A percentile compares a stretch with the other conserved stretches of the same genome.
phyloP scores from a whole-genome alignment of 768 basidiomycete genomes.

The Hericium coralloides region DNA sequence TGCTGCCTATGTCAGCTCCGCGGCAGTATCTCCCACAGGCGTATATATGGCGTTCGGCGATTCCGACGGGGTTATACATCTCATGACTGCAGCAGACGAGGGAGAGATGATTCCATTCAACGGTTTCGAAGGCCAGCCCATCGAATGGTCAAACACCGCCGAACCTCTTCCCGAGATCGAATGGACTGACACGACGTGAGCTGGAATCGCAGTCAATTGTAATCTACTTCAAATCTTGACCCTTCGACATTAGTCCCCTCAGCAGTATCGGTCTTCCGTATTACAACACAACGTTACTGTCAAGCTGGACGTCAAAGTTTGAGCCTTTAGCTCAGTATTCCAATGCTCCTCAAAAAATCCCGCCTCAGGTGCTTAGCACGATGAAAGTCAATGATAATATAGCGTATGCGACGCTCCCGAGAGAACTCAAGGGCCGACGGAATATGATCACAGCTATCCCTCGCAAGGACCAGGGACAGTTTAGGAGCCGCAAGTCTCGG shows the following conservation, averaged over 20 bases:
- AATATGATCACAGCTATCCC: constrained; percentile 56
- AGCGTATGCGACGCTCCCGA: constrained; percentile 82
- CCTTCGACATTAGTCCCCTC: constrained; percentile 52
- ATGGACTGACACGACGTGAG: constrained; percentile 82
- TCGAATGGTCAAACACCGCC: constrained; percentile 77
- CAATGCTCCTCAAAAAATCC: constrained; percentile 72
- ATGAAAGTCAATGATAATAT: constrained; percentile 88
- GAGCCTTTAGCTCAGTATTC: constrained; percentile 37
- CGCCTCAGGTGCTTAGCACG: constrained; percentile 60
- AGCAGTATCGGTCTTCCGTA: constrained; percentile 85
- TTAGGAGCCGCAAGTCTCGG: constrained; percentile 71
- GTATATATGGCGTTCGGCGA: constrained; percentile 94
- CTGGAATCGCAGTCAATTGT: background rate
- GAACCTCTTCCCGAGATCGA: constrained; percentile 59
- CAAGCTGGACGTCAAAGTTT: constrained; percentile 51
- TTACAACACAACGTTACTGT: constrained; percentile 68
- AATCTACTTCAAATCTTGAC: background rate
- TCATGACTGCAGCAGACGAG: constrained; percentile 67
- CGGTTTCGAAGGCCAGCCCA: constrained; percentile 78
- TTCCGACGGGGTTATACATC: constrained; percentile 73
- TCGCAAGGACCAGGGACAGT: constrained; percentile 57
- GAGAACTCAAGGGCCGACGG: constrained; percentile 74
- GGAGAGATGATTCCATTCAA: constrained; percentile 63
- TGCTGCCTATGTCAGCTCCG: constrained; percentile 69
- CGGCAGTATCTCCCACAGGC: constrained; percentile 77